Percentiles rank a stretch among this genome's conserved stretches.
phyloP scores from a whole-genome alignment of 1,139 yeast species.

The Blastobotrys elegans region DNA sequence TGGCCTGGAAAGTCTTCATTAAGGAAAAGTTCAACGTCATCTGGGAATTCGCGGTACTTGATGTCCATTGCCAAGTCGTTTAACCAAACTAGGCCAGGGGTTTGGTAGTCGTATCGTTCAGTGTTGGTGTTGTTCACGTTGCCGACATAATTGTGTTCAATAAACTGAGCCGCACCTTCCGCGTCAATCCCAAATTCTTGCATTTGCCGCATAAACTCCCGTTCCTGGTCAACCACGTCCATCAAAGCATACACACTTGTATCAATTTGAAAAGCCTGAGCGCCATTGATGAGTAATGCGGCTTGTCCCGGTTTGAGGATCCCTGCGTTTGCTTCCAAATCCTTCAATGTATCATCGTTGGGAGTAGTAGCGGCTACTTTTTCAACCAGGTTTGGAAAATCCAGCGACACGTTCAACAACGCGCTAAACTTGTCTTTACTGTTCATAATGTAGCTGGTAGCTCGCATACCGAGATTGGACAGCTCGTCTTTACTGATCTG shows the following conservation, averaged over 20 bases:
- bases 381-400: conserved; percentile 33
- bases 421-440: conserved; percentile 30
- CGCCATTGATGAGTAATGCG: conserved; percentile 37
- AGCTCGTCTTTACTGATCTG: conserved; percentile 26
- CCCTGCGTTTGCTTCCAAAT: conserved; percentile 21
- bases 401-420: conserved; percentile 30
- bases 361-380: conserved; percentile 24
- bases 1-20: conserved; percentile 43
- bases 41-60: conserved; percentile 45
- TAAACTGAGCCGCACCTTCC: conserved; percentile 18
- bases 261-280: conserved; percentile 24
- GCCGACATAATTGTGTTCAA: conserved; percentile 21
- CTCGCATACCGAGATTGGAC: conserved; percentile 31
- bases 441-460: conserved; percentile 30
- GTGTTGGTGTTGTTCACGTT: conserved; percentile 8
- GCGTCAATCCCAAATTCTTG: conserved; percentile 18
- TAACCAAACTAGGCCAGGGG: conserved; percentile 55
- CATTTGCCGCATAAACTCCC: conserved; percentile 22
- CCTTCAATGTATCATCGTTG: conserved; percentile 22
- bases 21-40: conserved; percentile 43
- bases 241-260: conserved; percentile 30
- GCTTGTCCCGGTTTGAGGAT: conserved; percentile 32
- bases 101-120: conserved; percentile 40
- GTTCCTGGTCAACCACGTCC: conserved; percentile 33
- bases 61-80: conserved; percentile 70